Conservation (phyloP, 2,329 filamentous ascomycete genomes). For the Raffaelea albimanens region DNA sequence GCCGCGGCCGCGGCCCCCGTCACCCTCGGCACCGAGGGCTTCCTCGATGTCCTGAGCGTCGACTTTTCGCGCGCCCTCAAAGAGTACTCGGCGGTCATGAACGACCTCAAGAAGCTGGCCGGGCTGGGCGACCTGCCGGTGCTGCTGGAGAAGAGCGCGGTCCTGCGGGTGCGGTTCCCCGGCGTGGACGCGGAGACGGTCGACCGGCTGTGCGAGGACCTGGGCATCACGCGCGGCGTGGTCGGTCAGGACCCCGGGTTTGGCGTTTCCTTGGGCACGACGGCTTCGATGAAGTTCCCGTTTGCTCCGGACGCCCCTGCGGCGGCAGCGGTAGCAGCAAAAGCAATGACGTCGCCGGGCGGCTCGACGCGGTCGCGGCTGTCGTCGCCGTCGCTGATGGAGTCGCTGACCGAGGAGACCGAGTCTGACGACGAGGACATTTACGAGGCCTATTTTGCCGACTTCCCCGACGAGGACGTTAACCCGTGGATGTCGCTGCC, state of each 20-base stretch:
- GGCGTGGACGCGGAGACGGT: conserved; percentile 80
- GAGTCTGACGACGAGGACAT: conserved; percentile 13
- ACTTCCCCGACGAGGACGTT: conserved; percentile 29
- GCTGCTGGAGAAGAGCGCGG: conserved; percentile 51
- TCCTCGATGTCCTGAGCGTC: conserved; percentile 73
- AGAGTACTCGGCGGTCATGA: conserved; percentile 69
- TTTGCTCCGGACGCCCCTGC: conserved; percentile 55
- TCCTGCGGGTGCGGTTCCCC: conserved; percentile 76
- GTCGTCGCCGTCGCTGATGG: conserved; percentile 19
- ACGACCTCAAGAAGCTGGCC: conserved; percentile 71
- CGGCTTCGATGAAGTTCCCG: conserved; percentile 74
- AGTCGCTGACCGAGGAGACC: conserved; percentile 26
- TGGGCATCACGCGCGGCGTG: conserved; percentile 71
- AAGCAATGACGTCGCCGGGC: conserved; percentile 32
- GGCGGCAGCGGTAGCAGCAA: conserved; percentile 14
- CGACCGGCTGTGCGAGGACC: conserved; percentile 74
- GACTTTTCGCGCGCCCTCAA: conserved; percentile 84
- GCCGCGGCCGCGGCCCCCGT: conserved; percentile 28
- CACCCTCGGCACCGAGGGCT: conserved; percentile 70
- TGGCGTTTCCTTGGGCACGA: conserved; percentile 53
- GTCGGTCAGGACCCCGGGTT: conserved; percentile 72
- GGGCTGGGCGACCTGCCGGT: conserved; percentile 77
- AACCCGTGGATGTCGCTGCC: conserved; percentile 38
- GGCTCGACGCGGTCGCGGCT: conserved; percentile 34
- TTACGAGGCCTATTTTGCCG: conserved; percentile 29